Conservation (phyloP, 805 yeast species). For the Lipomyces kockii region DNA sequence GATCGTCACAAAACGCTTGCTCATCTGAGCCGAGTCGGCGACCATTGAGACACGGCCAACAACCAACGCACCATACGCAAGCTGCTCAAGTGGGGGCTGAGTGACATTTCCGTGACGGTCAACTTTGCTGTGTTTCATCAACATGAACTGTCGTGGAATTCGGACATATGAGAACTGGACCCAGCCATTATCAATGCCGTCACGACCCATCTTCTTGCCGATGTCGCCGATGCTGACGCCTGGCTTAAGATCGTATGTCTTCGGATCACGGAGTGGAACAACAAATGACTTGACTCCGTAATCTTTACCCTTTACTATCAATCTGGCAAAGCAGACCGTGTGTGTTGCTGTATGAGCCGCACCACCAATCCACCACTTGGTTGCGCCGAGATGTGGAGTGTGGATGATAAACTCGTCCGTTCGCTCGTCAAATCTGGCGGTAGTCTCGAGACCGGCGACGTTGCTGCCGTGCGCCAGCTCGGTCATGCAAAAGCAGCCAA, state of each 20-base stretch:
- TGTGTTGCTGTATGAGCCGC: slow-evolving; percentile 95
- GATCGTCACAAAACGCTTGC: slow-evolving; percentile 78
- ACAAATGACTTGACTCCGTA: slow-evolving; percentile 92
- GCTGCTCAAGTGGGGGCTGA: slow-evolving; percentile 83
- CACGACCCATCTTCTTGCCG: slow-evolving; percentile 95
- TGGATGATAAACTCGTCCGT: slow-evolving; percentile 73
- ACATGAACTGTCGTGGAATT: slow-evolving; percentile 82
- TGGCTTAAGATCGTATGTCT: slow-evolving; percentile 67
- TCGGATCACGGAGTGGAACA: slow-evolving; percentile 81
- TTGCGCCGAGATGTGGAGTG: slow-evolving; percentile 90
- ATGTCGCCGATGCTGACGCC: slow-evolving; percentile 89
- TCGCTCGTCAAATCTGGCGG: slow-evolving; percentile 73
- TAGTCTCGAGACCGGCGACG: slow-evolving; percentile 92
- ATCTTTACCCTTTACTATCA: slow-evolving; percentile 80
- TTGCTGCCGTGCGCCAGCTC: slow-evolving; percentile 93
- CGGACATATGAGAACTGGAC: slow-evolving; percentile 84
- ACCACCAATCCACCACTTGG: slow-evolving; percentile 99
- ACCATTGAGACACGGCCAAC: slow-evolving; percentile 93
- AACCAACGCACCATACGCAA: slow-evolving; percentile 83
- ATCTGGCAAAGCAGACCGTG: slow-evolving; percentile 80
- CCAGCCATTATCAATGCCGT: slow-evolving; percentile 97
- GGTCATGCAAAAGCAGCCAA: slow-evolving; percentile 91
- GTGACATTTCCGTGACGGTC: slow-evolving; percentile 70
- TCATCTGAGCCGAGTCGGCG: slow-evolving; percentile 77
- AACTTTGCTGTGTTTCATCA: slow-evolving; percentile 77